These are phyloP conservation scores for Phytophthora syringae DNA, from an alignment of 352 stramenopile genomes.

Conservation along the genomic window DNA sequence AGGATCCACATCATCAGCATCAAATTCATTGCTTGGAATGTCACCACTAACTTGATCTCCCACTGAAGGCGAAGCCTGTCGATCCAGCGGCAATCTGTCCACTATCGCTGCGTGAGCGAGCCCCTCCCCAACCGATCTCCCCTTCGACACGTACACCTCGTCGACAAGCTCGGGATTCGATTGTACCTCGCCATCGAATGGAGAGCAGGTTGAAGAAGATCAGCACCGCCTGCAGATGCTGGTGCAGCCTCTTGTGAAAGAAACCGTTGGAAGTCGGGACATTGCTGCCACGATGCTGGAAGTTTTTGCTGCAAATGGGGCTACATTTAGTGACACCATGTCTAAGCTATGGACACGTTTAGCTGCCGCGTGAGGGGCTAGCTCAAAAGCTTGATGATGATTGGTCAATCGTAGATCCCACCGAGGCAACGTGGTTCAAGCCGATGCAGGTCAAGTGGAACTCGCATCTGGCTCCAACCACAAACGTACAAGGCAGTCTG, in stretches of 20 bases:
- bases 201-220: neutral
- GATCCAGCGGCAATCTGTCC: too few species aligned
- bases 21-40: too few species aligned
- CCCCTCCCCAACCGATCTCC: neutral
- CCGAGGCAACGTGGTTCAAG: slow-evolving; percentile 1
- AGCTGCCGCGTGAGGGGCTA: neutral
- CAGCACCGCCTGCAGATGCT: slow-evolving; percentile 1
- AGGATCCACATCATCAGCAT: too few species aligned
- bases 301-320: slow-evolving; percentile 6
- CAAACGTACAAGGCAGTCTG: slow-evolving; percentile 14
- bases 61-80: too few species aligned
- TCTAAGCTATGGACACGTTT: neutral
- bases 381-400: neutral
- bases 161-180: neutral
- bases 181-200: neutral
- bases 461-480: slow-evolving; percentile 9
- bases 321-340: slow-evolving; percentile 6
- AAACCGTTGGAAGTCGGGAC: slow-evolving; percentile 1
- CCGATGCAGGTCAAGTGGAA: slow-evolving; percentile 18
- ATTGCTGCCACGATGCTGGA: slow-evolving; percentile 3
- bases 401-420: neutral
- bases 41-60: too few species aligned
- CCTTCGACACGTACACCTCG: neutral
- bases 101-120: neutral
- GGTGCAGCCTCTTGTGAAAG: slow-evolving; percentile 9